Evolutionary conservation across 495 filamentous ascomycete species (phyloP).

Genomic region (Neurospora pannonica): DNA sequence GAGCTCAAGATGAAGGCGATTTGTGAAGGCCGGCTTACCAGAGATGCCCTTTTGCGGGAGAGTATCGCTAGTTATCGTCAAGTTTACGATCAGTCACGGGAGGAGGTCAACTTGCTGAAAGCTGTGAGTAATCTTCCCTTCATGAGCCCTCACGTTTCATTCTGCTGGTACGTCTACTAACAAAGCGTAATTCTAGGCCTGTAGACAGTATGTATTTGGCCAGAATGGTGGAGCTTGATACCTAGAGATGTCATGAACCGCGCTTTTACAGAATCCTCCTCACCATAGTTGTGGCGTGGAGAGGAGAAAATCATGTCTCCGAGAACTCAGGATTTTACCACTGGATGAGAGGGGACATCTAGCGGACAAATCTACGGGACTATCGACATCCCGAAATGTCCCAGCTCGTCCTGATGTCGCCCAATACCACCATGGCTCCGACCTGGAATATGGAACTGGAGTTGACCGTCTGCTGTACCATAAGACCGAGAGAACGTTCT

Average conservation of each 20-base stretch:
- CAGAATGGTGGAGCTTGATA: conserved; percentile 11
- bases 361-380: neutral
- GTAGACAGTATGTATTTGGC: conserved; percentile 37
- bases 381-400: neutral
- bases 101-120: conserved; percentile 68
- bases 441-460: neutral
- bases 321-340: neutral
- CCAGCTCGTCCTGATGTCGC: neutral
- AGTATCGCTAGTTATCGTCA: conserved; percentile 76
- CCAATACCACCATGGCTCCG: neutral
- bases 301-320: neutral
- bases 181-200: conserved; percentile 25
- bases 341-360: neutral
- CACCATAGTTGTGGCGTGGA: neutral
- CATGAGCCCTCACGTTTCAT: neutral
- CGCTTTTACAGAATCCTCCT: neutral
- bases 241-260: neutral
- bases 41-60: conserved; percentile 63
- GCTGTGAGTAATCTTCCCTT: conserved; percentile 39
- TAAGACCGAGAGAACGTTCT: neutral
- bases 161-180: neutral
- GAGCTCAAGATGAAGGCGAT: conserved; percentile 91
- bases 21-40: conserved; percentile 73
- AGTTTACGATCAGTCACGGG: conserved; percentile 68
- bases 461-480: neutral